Evolutionary conservation across 2,329 filamentous ascomycete genomes (phyloP).

Genomic region (Sporothrix inflata): DNA sequence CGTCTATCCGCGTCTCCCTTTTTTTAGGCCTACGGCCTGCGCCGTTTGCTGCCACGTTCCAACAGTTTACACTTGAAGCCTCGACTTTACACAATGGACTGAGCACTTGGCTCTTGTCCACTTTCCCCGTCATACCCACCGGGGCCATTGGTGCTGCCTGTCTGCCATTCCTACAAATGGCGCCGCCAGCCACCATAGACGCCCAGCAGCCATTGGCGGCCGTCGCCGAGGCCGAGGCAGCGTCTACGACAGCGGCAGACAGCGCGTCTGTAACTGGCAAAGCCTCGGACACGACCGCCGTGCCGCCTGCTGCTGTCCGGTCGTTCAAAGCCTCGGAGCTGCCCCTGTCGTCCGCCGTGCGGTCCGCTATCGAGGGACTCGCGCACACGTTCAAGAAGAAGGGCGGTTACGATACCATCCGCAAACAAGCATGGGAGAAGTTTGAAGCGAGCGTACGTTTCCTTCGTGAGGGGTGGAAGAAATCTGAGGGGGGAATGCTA

Average conservation of each 20-base stretch:
- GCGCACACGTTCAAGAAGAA: conserved; percentile 86
- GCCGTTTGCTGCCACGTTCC: neutral
- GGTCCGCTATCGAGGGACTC: conserved; percentile 72
- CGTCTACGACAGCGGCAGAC: neutral
- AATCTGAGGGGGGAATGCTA: neutral
- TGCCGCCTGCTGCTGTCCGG: neutral
- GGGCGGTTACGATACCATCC: conserved; percentile 77
- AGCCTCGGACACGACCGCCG: neutral
- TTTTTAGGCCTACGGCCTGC: neutral
- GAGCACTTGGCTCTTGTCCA: neutral
- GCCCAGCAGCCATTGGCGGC: neutral
- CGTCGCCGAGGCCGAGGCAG: neutral
- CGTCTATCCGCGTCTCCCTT: neutral
- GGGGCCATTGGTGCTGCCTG: neutral
- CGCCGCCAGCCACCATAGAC: conserved; percentile 5
- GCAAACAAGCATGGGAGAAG: conserved; percentile 76
- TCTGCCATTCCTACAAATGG: neutral
- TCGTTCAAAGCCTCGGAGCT: conserved; percentile 72
- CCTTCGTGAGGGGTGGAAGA: conserved; percentile 61
- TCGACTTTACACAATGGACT: neutral
- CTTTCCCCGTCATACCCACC: neutral
- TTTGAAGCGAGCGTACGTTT: conserved; percentile 68
- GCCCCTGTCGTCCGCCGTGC: conserved; percentile 72
- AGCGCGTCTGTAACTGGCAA: neutral
- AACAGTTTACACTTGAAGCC: neutral